phyloP scores from a whole-genome alignment of 2,329 filamentous ascomycete genomes.

The Fusarium oxysporum region DNA sequence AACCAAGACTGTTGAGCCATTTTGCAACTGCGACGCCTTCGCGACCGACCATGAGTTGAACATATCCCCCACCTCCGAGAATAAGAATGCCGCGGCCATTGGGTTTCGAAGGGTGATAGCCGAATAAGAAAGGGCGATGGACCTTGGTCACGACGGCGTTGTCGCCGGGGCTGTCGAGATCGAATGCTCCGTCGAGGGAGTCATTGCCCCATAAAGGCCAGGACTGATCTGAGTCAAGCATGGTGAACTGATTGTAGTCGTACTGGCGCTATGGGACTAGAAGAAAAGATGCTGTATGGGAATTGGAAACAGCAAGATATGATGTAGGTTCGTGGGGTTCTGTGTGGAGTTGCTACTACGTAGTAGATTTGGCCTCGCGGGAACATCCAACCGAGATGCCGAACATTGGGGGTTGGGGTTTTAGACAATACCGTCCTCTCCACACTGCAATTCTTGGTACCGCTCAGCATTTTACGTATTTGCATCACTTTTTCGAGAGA shows the following conservation, averaged over 20 bases:
- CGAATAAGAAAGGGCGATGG: conserved; percentile 32
- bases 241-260: not conserved
- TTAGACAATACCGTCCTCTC: not conserved
- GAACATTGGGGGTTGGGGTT: not conserved
- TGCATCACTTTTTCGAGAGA: fast-evolving
- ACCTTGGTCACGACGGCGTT: conserved; percentile 36
- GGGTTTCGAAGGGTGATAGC: conserved; percentile 23
- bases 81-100: conserved; percentile 37
- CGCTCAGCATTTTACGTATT: no score
- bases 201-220: conserved; percentile 32
- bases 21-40: conserved; percentile 38
- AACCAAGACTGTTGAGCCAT: conserved; percentile 39
- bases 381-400: conserved; percentile 36
- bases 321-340: not conserved
- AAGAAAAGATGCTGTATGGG: fast-evolving
- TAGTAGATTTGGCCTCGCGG: conserved; percentile 18
- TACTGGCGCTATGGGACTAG: fast-evolving
- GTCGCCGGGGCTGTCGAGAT: conserved; percentile 14
- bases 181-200: conserved; percentile 31
- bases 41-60: conserved; percentile 39
- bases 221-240: conserved; percentile 27
- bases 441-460: not conserved
- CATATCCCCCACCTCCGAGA: conserved; percentile 37
- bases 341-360: conserved; percentile 15
- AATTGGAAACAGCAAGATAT: not conserved